Percentiles rank a stretch among this genome's conserved stretches.
Evolutionary conservation across 768 basidiomycete species (phyloP).

Genomic region (Dentipellis fragilis): DNA sequence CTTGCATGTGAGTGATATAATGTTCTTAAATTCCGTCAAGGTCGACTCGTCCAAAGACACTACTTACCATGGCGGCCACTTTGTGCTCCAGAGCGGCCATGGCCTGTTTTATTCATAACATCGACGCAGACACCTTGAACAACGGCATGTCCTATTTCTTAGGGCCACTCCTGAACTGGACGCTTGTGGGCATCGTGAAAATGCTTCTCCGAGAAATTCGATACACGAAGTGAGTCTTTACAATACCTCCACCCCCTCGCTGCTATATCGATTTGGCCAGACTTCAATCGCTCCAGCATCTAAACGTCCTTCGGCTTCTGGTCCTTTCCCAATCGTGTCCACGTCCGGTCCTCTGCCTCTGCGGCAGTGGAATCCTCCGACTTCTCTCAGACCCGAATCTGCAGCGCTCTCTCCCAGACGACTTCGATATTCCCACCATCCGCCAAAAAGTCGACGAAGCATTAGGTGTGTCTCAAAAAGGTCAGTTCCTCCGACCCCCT

Average conservation of each 20-base stretch:
- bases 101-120: conserved; percentile 35
- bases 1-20: not conserved
- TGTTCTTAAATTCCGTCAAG: conserved; percentile 24
- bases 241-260: not conserved
- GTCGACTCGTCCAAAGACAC: conserved; percentile 56
- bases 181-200: conserved; percentile 63
- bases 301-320: conserved; percentile 59
- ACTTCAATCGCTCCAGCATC: conserved; percentile 35
- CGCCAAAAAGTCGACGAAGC: conserved; percentile 29
- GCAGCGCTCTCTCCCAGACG: conserved; percentile 21
- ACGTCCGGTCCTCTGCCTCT: conserved; percentile 52
- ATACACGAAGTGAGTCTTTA: conserved; percentile 1
- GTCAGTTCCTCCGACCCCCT: not conserved
- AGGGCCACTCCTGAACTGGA: conserved; percentile 68
- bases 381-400: conserved; percentile 29
- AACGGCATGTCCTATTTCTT: conserved; percentile 76
- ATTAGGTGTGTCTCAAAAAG: conserved; percentile 24
- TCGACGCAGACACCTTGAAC: conserved; percentile 57
- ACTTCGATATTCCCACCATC: conserved; percentile 29
- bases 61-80: conserved; percentile 58
- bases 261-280: conserved; percentile 22
- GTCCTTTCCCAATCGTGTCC: conserved; percentile 59
- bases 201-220: conserved; percentile 53
- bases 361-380: conserved; percentile 44
- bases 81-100: conserved; percentile 57